Conservation (phyloP, 306 rosid species). For the Quercus robur region DNA sequence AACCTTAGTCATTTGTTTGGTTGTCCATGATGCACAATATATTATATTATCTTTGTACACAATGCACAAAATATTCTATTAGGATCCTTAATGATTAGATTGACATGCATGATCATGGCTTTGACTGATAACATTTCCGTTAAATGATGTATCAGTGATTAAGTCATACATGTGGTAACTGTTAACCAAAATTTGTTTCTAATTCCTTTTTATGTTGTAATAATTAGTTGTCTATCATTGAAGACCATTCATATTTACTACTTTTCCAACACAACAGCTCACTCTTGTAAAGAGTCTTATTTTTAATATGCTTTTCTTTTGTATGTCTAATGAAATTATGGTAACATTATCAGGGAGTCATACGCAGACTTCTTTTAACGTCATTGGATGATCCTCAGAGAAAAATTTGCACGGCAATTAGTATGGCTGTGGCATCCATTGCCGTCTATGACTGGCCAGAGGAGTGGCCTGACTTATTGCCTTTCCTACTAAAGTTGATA, state of each 20-base stretch:
- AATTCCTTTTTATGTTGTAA: conserved; percentile 1
- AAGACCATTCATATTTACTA: conserved; percentile 2
- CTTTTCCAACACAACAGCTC: not conserved
- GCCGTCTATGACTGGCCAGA: conserved; percentile 95
- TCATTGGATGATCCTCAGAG: conserved; percentile 84
- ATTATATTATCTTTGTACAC: too few relatives aligned
- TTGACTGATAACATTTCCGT: too few relatives aligned
- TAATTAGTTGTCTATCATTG: conserved; percentile 1
- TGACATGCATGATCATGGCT: too few relatives aligned
- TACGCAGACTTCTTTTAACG: conserved; percentile 62
- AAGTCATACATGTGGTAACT: not conserved
- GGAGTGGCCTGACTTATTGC: conserved; percentile 88
- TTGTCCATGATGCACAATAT: too few relatives aligned
- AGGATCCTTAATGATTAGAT: too few relatives aligned
- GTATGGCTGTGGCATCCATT: conserved; percentile 94
- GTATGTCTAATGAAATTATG: conserved; percentile 20
- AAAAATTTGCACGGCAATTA: conserved; percentile 89
- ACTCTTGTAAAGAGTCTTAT: not conserved
- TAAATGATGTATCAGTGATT: too few relatives aligned
- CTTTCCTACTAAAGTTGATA: conserved; percentile 69
- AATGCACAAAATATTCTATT: too few relatives aligned
- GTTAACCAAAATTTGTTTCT: conserved; percentile 4
- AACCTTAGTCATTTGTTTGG: too few relatives aligned
- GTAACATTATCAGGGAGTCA: conserved; percentile 49
- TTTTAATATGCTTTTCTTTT: not conserved